Conservation (phyloP, 2,329 filamentous ascomycete genomes). For the Macrophomina pseudophaseolina region DNA sequence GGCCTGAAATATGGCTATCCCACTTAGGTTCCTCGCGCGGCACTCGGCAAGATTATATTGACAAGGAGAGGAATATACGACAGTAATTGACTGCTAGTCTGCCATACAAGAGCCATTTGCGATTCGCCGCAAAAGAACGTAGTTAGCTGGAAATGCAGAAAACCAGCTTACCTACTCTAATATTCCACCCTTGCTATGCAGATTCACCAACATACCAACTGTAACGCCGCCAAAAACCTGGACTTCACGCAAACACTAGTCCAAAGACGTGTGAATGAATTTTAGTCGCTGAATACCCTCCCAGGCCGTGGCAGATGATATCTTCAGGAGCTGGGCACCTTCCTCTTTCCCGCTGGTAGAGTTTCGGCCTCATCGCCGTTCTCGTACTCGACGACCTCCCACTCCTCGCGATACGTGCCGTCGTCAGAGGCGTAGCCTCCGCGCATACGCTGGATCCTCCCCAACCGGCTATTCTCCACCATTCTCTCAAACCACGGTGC, state of each 20-base stretch:
- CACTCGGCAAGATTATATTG: neutral
- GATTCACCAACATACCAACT: neutral
- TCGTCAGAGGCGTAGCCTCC: conserved; percentile 66
- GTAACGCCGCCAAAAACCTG: neutral
- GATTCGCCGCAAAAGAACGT: neutral
- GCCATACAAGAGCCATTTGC: neutral
- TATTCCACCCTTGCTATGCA: neutral
- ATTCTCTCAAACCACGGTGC: conserved; percentile 87
- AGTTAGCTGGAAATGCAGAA: neutral
- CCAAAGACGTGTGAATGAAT: neutral
- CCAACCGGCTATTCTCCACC: conserved; percentile 75
- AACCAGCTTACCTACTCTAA: neutral
- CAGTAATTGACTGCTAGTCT: neutral
- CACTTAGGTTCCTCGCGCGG: neutral
- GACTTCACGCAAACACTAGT: neutral
- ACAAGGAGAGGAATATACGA: neutral
- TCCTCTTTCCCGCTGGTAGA: conserved; percentile 39
- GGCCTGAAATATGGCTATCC: neutral
- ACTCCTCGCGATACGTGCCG: conserved; percentile 72
- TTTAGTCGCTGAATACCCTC: neutral
- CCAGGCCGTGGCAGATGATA: neutral
- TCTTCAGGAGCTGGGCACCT: conserved; percentile 31
- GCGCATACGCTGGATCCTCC: conserved; percentile 67
- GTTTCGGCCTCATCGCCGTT: conserved; percentile 40
- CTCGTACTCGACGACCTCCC: conserved; percentile 78